phyloP scores from a whole-genome alignment of 352 stramenopile genomes.

The Phytophthora fragariae region DNA sequence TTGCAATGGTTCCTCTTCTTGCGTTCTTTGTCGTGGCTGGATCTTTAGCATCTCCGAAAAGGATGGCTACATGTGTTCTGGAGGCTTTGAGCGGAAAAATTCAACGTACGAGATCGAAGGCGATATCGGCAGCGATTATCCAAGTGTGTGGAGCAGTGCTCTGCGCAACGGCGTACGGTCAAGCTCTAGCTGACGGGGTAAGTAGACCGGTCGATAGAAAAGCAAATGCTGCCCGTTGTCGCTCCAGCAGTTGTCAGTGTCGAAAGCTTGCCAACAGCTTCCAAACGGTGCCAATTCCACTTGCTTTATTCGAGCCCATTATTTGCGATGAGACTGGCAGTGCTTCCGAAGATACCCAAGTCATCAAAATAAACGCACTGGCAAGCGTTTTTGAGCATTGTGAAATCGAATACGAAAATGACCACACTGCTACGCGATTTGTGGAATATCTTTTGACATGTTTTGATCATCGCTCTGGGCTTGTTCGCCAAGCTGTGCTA shows the following conservation, averaged over 20 bases:
- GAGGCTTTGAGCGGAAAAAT: slow-evolving; percentile 48
- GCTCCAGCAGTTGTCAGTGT: slow-evolving; percentile 34
- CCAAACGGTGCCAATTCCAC: slow-evolving; percentile 35
- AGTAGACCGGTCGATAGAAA: slow-evolving; percentile 10
- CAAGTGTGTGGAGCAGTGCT: slow-evolving; percentile 48
- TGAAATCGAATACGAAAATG: slow-evolving; percentile 36
- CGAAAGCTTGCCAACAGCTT: slow-evolving; percentile 19
- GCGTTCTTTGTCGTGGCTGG: slow-evolving; percentile 48
- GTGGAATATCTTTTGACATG: slow-evolving; percentile 40
- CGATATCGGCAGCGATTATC: slow-evolving; percentile 36
- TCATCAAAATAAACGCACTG: slow-evolving; percentile 36
- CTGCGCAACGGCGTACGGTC: slow-evolving; percentile 41
- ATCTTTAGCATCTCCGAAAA: slow-evolving; percentile 46
- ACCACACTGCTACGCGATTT: slow-evolving; percentile 38
- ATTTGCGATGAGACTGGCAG: slow-evolving; percentile 21
- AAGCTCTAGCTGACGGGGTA: slow-evolving; percentile 23
- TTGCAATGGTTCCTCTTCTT: slow-evolving; percentile 52
- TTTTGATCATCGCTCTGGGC: slow-evolving; percentile 31
- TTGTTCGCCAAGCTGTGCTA: slow-evolving; percentile 32
- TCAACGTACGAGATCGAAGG: slow-evolving; percentile 38
- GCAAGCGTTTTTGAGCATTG: slow-evolving; percentile 56
- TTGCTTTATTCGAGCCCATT: slow-evolving; percentile 43
- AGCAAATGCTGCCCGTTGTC: not conserved
- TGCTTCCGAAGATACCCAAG: slow-evolving; percentile 24
- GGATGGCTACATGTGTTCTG: slow-evolving; percentile 48